Evolutionary conservation across 2,329 filamentous ascomycete species (phyloP), one percentile per base, ranked within the genome.

Genomic region (Mollisiaceae sp.): DNA sequence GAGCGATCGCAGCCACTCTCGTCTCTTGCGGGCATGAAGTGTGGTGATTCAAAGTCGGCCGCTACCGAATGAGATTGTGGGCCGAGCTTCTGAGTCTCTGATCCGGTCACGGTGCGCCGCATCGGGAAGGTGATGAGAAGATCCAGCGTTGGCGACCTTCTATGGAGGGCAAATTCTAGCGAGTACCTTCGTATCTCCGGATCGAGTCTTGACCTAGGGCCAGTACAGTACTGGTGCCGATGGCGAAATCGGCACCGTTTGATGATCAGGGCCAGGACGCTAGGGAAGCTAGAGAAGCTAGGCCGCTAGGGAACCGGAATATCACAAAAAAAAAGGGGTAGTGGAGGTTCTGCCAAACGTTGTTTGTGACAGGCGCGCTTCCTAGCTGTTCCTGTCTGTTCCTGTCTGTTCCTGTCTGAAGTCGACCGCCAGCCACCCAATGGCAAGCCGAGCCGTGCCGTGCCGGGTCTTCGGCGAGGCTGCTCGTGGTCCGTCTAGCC

Each of bases 41-140:
- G 38, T 36, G 2, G 35, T 55, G 52, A 43, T 55, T 54, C 60
- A 43, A 43, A 56, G 14, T 11, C 32, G 43, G 36, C 18, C 11
- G 8, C 9, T 27, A 2, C 38, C 47, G 54, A 63, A 63, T 63
- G 41, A 38, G 41, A 63, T 43, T 52, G 55, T 22, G 43, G 27
- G 32, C 50, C 38, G 38, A 45, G 52, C 32, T 41, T 41, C 32
- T 39, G 38, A 45, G 52, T 14, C 24, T 41, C 32, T 39, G 3
- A 4, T 38, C 15, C 15, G 32, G 20, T 8, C 32, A 18, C 32
- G 35, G 32, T 1, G 15, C 14, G 35, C 59, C 41, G 12, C 6
- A 62, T 39, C 1, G 56, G 59, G 64, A 59, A 65, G 64, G 59
- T 65, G 59, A 62, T n/a, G 50, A 38, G 59, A 54, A 35, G 24